Base-by-base conservation (phyloP, 495 filamentous ascomycete genomes). In the Annulohypoxylon nitens region DNA sequence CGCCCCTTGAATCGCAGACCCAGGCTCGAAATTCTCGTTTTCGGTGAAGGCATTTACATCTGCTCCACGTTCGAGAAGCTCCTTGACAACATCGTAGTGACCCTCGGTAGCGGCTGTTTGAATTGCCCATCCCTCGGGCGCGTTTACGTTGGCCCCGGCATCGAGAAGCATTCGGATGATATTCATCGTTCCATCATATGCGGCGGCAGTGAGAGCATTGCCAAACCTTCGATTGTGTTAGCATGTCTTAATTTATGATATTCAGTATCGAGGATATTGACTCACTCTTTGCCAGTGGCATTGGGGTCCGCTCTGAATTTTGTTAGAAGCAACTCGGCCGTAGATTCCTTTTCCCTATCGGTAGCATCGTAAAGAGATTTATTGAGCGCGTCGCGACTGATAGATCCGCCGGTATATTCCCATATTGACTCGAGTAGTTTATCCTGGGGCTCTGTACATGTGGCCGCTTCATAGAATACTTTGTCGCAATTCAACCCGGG, bases 1-100 rank as follows among this genome's bases (percentile, higher is more conserved):
- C 2, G 79, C 79, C 3, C 75, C 79, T 41, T 81, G 78, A 14
- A 81, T 59, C 12, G 79, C 79, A 7, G 79, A 78, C 7, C 77
- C 77, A n/a, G 64, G 55, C 5, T 67, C 50, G 63, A 79, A 76
- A 14, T 76, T 74, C n/a, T 70, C 51, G 30, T 75, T 73, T 16
- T 69, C 10, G 12, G 75, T 75, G 30, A 70, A 64, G 2, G 72
- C 76, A 20, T 81, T 81, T 9, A 81, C 76, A 39, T 81, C 64
- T 5, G 78, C 80, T 9, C 79, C 79, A 54, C 58, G 68, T 10
- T 75, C 67, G 0, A 81, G 57, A 37, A 81, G 78, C 41, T 77
- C 71, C 45, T 63, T 39, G 2, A 81, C 79, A 20, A 81, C 70
- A 1, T 78, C 76, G 16, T 76, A 70, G 47, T 81, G 80, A 20